Evolutionary conservation across 768 basidiomycete species (phyloP).

Genomic region (Mycena albidolilacea): DNA sequence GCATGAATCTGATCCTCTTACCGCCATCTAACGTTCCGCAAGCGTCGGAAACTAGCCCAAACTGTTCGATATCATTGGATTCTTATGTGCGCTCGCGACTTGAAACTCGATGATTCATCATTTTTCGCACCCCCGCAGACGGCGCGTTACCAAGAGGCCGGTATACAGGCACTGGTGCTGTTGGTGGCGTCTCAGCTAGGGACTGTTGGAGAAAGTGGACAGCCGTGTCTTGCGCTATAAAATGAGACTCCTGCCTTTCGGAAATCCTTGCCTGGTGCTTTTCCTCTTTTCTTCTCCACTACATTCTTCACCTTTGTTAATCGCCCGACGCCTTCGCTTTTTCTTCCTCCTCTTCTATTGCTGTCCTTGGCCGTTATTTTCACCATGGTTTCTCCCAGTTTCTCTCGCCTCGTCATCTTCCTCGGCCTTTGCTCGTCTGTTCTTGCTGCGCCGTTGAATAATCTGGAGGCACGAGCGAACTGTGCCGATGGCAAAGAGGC

Average conservation of each 20-base stretch:
- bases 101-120: too few species aligned
- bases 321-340: constrained; percentile 11
- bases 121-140: too few species aligned
- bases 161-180: neutral
- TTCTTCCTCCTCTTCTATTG: neutral
- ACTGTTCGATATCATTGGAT: too few species aligned
- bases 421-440: constrained; percentile 14
- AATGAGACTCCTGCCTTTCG: neutral
- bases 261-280: constrained; percentile 15
- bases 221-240: neutral
- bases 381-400: constrained; percentile 1
- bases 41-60: too few species aligned
- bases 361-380: neutral
- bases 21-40: too few species aligned
- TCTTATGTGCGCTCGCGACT: too few species aligned
- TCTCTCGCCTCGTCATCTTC: constrained; percentile 12
- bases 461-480: constrained; percentile 23
- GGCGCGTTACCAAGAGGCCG: neutral
- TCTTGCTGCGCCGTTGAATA: constrained; percentile 17
- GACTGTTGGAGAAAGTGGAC: neutral
- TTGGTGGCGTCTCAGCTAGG: too few species aligned
- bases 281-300: neutral
- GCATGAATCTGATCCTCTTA: too few species aligned
- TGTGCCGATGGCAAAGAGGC: constrained; percentile 17
- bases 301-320: neutral